A percentile compares a stretch with the other conserved stretches of the same genome.
Evolutionary conservation across 192 early-diverging fungal species (phyloP).

Genomic region (Coemansia sp.): DNA sequence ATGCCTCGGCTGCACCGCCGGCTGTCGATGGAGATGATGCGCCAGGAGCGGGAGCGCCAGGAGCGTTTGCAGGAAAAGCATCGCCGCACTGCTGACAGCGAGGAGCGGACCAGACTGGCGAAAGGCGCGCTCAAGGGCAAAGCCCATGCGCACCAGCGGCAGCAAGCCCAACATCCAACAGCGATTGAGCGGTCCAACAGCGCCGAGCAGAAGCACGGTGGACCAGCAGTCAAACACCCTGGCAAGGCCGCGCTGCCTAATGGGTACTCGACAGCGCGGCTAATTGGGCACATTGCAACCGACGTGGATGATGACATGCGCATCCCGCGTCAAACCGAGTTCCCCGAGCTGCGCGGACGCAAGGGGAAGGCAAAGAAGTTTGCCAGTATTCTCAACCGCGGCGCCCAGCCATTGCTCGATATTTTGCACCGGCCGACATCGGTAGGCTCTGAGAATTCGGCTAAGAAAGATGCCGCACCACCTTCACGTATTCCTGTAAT

Average conservation of each 20-base stretch:
- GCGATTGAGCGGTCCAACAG: neutral
- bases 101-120: constrained; percentile 12
- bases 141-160: constrained; percentile 5
- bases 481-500: constrained; percentile 47
- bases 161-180: neutral
- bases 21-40: constrained; percentile 48
- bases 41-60: constrained; percentile 38
- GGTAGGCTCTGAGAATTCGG: neutral
- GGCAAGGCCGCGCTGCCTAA: neutral
- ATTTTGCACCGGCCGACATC: constrained; percentile 17
- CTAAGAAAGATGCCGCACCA: constrained; percentile 1
- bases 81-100: constrained; percentile 15
- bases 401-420: constrained; percentile 33
- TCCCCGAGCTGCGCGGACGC: constrained; percentile 36
- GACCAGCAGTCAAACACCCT: neutral
- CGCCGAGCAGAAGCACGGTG: neutral
- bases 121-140: constrained; percentile 6
- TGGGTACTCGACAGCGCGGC: constrained; percentile 26
- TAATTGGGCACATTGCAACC: constrained; percentile 41
- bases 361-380: constrained; percentile 24
- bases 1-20: constrained; percentile 45
- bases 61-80: constrained; percentile 32
- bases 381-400: constrained; percentile 15
- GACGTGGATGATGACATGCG: constrained; percentile 31
- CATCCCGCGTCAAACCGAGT: constrained; percentile 31